Base-by-base conservation (phyloP, 495 filamentous ascomycete genomes). In the Astrocystis sublimbata region DNA sequence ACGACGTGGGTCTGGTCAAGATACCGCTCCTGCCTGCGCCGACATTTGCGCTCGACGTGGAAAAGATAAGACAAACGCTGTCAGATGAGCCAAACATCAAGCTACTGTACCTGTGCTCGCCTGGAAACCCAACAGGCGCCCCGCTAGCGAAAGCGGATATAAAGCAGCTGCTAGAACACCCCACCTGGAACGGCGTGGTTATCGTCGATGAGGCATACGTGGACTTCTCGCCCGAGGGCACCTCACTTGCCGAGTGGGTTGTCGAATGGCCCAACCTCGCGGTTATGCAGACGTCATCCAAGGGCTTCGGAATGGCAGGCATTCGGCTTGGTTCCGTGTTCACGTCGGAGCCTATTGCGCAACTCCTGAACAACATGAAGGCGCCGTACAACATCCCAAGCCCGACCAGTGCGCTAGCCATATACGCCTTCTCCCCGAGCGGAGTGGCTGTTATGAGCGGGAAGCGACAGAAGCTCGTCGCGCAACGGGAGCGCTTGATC, bases 171-270 rank as follows among this genome's bases (percentile, higher is more conserved):
- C 83, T 98, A 21, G 85, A 89, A 61, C 92, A 98, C 81, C 88
- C 91, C 15, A 91, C 87, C 4, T 98, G 92, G 93, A 98, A 98
- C 75, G 96, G 94, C 12, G 81, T 98, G 7, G 88, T 98, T 4
- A 85, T 96, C 17, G 79, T 98, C 41, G 96, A 98, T 74, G 94
- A 98, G 78, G 94, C 94, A 31, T 98, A 98, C 75, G 86, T 98
- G 63, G 94, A 98, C 73, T 98, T 98, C 66, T 87, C 96, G 17
- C 85, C 88, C 0, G 85, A 89, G 41, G 88, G 86, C 23, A 84
- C 89, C 33, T 91, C 86, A 71, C 81, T 97, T 17, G 94, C 94
- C n/a, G 90, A 96, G 72, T 96, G 90, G 91, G 93, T 94, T 8
- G 81, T 79, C 15, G 92, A 96, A 68, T 96, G 88, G 86, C 92